Percentiles rank a stretch among this genome's conserved stretches.
Conservation (phyloP, 805 yeast species). For the Naumovozyma castellii region DNA sequence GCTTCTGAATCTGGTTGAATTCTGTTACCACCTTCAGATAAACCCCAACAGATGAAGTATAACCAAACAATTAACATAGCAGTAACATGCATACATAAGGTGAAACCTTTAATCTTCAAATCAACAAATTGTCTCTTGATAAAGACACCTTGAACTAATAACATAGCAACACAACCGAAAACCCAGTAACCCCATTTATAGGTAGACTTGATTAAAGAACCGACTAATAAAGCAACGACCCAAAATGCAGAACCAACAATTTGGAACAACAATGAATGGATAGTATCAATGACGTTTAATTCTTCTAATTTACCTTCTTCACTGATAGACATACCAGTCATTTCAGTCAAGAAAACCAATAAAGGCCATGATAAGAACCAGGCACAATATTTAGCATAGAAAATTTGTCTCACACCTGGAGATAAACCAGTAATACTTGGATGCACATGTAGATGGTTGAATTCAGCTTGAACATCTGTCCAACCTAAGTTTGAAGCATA, state of each 20-base stretch:
- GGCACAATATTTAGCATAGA: constrained; percentile 37
- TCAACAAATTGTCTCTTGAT: constrained; percentile 26
- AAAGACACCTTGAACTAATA: constrained; percentile 30
- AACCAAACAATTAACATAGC: constrained; percentile 35
- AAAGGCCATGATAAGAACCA: constrained; percentile 40
- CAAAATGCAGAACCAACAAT: constrained; percentile 37
- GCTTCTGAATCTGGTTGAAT: constrained; percentile 46
- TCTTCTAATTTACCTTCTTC: too few relatives aligned
- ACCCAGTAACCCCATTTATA: too few relatives aligned
- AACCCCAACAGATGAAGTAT: constrained; percentile 42
- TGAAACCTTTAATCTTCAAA: constrained; percentile 9
- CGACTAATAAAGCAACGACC: constrained; percentile 48
- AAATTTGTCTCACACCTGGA: constrained; percentile 34
- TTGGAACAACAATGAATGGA: constrained; percentile 25
- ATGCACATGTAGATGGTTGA: constrained; percentile 31
- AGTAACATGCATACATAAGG: too few relatives aligned
- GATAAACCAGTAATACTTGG: constrained; percentile 17
- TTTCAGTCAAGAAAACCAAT: constrained; percentile 25
- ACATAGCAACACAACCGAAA: constrained; percentile 38
- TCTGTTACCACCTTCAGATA: constrained; percentile 46
- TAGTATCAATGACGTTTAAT: too few relatives aligned
- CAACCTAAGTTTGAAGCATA: constrained; percentile 41
- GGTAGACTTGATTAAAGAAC: constrained; percentile 42
- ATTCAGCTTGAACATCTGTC: constrained; percentile 33
- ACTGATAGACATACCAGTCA: too few relatives aligned